These are phyloP conservation scores for Penicillium goetzii DNA, from an alignment of 495 filamentous ascomycete species.

Conservation along the genomic window DNA sequence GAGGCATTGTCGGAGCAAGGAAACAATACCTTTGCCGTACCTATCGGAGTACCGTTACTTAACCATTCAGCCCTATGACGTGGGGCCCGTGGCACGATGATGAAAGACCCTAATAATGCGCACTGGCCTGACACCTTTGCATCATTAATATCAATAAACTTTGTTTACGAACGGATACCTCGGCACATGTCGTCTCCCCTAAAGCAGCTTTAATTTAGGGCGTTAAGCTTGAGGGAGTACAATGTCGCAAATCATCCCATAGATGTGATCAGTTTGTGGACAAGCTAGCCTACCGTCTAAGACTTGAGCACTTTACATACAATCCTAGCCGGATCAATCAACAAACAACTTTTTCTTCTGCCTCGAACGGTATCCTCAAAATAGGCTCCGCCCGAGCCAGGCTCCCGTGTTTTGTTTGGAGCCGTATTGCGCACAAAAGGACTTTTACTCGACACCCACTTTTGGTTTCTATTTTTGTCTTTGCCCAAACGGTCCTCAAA, in stretches of 20 bases:
- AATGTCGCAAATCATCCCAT: too few relatives aligned
- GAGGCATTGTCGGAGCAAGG: background rate
- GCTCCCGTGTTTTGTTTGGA: background rate
- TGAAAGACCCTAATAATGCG: background rate
- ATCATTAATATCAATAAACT: background rate
- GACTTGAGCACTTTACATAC: background rate
- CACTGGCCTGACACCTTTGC: background rate
- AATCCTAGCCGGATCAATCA: too few relatives aligned
- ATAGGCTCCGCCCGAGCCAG: too few relatives aligned
- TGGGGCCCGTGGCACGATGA: constrained; percentile 15
- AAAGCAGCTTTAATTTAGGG: background rate
- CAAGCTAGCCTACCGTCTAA: background rate
- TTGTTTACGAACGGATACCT: background rate
- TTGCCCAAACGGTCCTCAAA: background rate
- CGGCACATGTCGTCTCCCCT: background rate
- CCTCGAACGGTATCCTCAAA: too few relatives aligned
- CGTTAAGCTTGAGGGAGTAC: background rate
- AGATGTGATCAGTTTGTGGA: too few relatives aligned
- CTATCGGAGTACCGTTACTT: background rate
- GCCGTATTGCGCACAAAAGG: background rate
- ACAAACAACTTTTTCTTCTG: too few relatives aligned
- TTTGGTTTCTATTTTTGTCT: background rate
- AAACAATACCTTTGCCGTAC: background rate
- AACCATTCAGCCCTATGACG: constrained; percentile 35
- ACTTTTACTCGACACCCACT: background rate